These are phyloP conservation scores for Middelhovenomyces tepae DNA, from an alignment of 805 yeast genomes.

Conservation along the genomic window DNA sequence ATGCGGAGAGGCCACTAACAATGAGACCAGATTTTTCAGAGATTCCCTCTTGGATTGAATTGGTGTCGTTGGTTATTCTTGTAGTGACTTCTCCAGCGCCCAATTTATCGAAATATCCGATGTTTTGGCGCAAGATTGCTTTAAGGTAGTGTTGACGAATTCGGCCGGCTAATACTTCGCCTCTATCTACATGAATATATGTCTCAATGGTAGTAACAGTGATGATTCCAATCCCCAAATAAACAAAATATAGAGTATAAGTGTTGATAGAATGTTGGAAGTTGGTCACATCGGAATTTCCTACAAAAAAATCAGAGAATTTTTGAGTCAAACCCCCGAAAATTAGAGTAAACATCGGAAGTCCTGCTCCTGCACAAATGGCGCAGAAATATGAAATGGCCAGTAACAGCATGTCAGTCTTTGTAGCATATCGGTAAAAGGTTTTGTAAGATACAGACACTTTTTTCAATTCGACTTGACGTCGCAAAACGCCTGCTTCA, in stretches of 20 bases:
- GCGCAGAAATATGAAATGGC: conserved; percentile 26
- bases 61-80: conserved; percentile 35
- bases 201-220: conserved; percentile 28
- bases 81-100: conserved; percentile 39
- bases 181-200: conserved; percentile 29
- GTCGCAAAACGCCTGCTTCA: conserved; percentile 27
- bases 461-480: conserved; percentile 22
- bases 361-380: conserved; percentile 31
- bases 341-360: conserved; percentile 34
- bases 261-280: conserved; percentile 30
- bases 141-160: conserved; percentile 30
- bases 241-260: conserved; percentile 32
- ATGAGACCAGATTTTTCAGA: conserved; percentile 34
- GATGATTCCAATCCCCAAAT: conserved; percentile 31
- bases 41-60: conserved; percentile 34
- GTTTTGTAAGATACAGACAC: conserved; percentile 22
- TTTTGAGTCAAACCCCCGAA: conserved; percentile 33
- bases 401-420: conserved; percentile 23
- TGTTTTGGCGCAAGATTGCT: conserved; percentile 32
- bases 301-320: conserved; percentile 27
- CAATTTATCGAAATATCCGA: conserved; percentile 33
- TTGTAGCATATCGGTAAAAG: conserved; percentile 29
- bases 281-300: conserved; percentile 15
- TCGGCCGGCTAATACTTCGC: conserved; percentile 33
- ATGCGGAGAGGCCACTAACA: conserved; percentile 31